phyloP scores from a whole-genome alignment of 1,284 basidiomycete species.

The Puccinia polysora region DNA sequence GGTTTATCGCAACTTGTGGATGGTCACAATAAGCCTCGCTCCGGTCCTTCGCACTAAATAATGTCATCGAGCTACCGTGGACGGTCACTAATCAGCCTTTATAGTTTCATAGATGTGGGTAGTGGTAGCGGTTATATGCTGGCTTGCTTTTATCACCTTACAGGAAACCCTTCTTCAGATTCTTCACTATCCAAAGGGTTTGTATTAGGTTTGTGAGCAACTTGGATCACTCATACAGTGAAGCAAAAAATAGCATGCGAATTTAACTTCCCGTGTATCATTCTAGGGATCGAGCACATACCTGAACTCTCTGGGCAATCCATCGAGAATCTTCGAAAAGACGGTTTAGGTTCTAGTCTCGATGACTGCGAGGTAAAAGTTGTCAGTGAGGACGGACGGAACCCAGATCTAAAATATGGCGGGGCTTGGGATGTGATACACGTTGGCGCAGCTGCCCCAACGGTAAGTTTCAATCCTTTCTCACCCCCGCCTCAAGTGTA shows the following conservation, averaged over 20 bases:
- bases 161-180: slow-evolving; percentile 53
- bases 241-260: no score
- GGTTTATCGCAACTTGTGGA: no score
- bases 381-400: slow-evolving; percentile 72
- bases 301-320: slow-evolving; percentile 69
- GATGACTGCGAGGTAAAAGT: slow-evolving; percentile 62
- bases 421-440: slow-evolving; percentile 86
- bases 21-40: no score
- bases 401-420: slow-evolving; percentile 55
- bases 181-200: background rate
- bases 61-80: no score
- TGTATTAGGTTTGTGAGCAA: slow-evolving; percentile 21
- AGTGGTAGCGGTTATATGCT: slow-evolving; percentile 54
- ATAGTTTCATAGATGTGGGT: slow-evolving; percentile 39
- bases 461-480: slow-evolving; percentile 37
- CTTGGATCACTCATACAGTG: no score
- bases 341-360: slow-evolving; percentile 63
- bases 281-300: slow-evolving; percentile 90
- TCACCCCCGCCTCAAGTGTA: background rate
- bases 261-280: no score
- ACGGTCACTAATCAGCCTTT: no score
- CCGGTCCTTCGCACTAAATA: no score
- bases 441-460: slow-evolving; percentile 84
- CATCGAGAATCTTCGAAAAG: slow-evolving; percentile 63
- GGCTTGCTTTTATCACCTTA: slow-evolving; percentile 71